These are phyloP conservation scores for Passalora sequoiae DNA, from an alignment of 2,329 filamentous ascomycete genomes.

Conservation along the genomic window DNA sequence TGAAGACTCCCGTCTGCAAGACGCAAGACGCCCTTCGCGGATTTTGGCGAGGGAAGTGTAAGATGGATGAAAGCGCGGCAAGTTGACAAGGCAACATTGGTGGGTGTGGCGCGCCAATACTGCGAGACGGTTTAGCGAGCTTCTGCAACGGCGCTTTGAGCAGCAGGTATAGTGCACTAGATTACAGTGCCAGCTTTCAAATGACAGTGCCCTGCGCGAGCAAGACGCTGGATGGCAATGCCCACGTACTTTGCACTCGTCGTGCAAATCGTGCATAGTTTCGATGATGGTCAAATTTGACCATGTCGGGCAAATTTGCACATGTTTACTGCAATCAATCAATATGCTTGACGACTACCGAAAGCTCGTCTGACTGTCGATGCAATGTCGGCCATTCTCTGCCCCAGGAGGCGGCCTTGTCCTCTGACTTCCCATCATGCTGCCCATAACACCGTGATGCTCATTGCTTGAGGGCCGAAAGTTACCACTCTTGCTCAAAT, in stretches of 20 bases:
- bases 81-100: slow-evolving; percentile 1
- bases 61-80: slow-evolving; percentile 2
- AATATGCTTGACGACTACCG: too few species aligned
- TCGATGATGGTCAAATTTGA: too few species aligned
- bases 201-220: too few species aligned
- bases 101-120: not conserved
- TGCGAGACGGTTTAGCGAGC: slow-evolving; percentile 5
- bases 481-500: not conserved
- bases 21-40: too few species aligned
- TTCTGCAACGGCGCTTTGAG: slow-evolving; percentile 4
- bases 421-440: slow-evolving; percentile 5
- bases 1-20: too few species aligned
- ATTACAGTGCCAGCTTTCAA: not conserved
- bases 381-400: slow-evolving; percentile 1
- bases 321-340: too few species aligned
- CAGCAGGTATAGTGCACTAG: slow-evolving; percentile 4
- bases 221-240: too few species aligned
- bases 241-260: too few species aligned
- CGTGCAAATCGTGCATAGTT: too few species aligned
- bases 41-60: too few species aligned
- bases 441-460: slow-evolving; percentile 6
- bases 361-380: not conserved
- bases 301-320: not conserved
- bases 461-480: slow-evolving; percentile 5
- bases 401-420: not conserved